Conservation (phyloP, 371 early-diverging fungal species). For the Fennellomyces sp. region DNA sequence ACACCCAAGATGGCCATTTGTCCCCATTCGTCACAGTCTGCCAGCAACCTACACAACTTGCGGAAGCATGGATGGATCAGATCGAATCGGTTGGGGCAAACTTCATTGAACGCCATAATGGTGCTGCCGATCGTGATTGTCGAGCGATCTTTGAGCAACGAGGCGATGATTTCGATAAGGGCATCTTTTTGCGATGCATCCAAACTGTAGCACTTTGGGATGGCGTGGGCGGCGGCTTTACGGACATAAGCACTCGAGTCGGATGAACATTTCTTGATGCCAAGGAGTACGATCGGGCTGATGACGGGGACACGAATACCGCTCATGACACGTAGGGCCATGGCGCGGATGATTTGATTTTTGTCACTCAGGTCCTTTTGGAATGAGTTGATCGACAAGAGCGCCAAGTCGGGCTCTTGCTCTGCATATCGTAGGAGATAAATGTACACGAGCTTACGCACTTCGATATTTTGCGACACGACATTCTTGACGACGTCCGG, state of each 20-base stretch:
- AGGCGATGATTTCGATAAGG: conserved; percentile 76
- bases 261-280: conserved; percentile 82
- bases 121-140: conserved; percentile 88
- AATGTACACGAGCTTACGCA: conserved; percentile 94
- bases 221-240: conserved; percentile 90
- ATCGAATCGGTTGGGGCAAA: conserved; percentile 86
- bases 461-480: conserved; percentile 85
- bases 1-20: conserved; percentile 86
- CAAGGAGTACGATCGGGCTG: conserved; percentile 86
- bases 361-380: conserved; percentile 94
- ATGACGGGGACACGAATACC: conserved; percentile 92
- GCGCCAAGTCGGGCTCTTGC: conserved; percentile 92
- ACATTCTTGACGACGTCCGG: conserved; percentile 97
- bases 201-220: conserved; percentile 86
- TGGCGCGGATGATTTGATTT: conserved; percentile 90
- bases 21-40: conserved; percentile 95
- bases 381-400: conserved; percentile 95
- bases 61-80: conserved; percentile 89
- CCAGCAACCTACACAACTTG: conserved; percentile 81
- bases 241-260: conserved; percentile 94
- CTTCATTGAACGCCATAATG: conserved; percentile 82
- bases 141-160: conserved; percentile 83
- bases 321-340: conserved; percentile 95
- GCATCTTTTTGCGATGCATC: conserved; percentile 78
- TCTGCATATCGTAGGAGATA: conserved; percentile 93